phyloP scores from a whole-genome alignment of 345 rosid species.

The Aquilaria yunnanensis region DNA sequence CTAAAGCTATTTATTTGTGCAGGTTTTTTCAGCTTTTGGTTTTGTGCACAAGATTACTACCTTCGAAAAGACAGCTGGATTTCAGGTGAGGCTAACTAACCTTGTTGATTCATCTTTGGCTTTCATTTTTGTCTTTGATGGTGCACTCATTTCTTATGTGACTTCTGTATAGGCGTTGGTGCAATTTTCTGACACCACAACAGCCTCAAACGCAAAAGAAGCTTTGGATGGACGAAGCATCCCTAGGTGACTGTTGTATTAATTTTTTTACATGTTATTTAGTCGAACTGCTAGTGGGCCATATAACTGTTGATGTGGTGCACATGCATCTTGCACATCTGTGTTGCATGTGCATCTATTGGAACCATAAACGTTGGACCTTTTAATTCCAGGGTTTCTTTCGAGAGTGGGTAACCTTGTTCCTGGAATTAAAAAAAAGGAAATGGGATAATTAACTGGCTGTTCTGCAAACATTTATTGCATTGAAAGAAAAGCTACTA shows the following conservation, averaged over 20 bases:
- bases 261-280: slow-evolving; percentile 57
- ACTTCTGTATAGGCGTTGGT: slow-evolving; percentile 74
- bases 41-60: slow-evolving; percentile 97
- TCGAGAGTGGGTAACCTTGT: background rate
- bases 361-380: slow-evolving; percentile 7
- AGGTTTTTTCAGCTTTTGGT: slow-evolving; percentile 99
- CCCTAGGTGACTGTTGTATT: slow-evolving; percentile 91
- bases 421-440: background rate
- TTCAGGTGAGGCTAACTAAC: slow-evolving; percentile 48
- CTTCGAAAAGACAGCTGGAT: slow-evolving; percentile 98
- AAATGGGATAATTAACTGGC: too few species aligned
- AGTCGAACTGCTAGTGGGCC: slow-evolving; percentile 36
- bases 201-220: slow-evolving; percentile 84
- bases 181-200: slow-evolving; percentile 90
- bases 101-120: slow-evolving; percentile 1
- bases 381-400: slow-evolving; percentile 1
- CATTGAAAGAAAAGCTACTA: background rate
- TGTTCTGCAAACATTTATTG: too few species aligned
- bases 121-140: slow-evolving; percentile 6
- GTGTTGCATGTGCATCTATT: background rate
- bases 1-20: slow-evolving; percentile 33
- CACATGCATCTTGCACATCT: slow-evolving; percentile 13
- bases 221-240: slow-evolving; percentile 94
- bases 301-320: slow-evolving; percentile 18
- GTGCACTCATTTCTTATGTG: slow-evolving; percentile 9